Evolutionary conservation across 225 moss, liverwort and hornwort genomes (phyloP).

Genomic region (Physcomitrellopsis africana): DNA sequence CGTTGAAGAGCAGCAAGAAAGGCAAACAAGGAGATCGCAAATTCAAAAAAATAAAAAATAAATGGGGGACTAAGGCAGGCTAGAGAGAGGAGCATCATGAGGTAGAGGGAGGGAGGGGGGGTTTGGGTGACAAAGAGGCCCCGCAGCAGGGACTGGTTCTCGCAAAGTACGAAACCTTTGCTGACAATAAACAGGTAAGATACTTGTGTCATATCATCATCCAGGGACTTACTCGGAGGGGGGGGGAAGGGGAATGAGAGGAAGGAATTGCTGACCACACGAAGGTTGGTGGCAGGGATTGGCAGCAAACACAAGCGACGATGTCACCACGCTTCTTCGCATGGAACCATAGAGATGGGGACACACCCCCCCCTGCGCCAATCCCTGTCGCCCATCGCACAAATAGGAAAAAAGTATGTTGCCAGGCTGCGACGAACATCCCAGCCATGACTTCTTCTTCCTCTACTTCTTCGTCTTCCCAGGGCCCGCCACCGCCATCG

Average conservation of each 20-base stretch:
- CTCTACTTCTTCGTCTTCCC: too few species aligned
- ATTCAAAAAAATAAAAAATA: neutral
- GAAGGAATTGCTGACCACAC: slow-evolving; percentile 20
- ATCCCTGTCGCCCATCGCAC: too few species aligned
- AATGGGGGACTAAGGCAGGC: too few species aligned
- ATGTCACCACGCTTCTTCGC: neutral
- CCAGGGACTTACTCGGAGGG: neutral
- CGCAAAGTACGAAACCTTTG: slow-evolving; percentile 12
- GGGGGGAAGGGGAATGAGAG: neutral
- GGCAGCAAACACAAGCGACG: neutral
- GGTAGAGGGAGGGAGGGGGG: neutral
- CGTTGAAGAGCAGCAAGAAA: neutral
- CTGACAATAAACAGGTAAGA: slow-evolving; percentile 13
- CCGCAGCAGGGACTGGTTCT: neutral
- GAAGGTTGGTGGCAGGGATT: slow-evolving; percentile 25
- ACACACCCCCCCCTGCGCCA: neutral
- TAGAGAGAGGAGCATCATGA: too few species aligned
- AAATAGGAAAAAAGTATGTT: too few species aligned
- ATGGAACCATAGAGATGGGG: slow-evolving; percentile 13
- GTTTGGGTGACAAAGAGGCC: neutral
- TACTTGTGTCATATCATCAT: neutral
- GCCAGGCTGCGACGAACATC: too few species aligned
- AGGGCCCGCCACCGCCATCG: too few species aligned
- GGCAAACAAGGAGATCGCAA: neutral
- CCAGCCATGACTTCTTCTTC: too few species aligned